A percentile compares a stretch with the other conserved stretches of the same genome.
These are phyloP conservation scores for Eucalyptus regnans DNA, from an alignment of 345 rosid species.

Conservation along the genomic window DNA sequence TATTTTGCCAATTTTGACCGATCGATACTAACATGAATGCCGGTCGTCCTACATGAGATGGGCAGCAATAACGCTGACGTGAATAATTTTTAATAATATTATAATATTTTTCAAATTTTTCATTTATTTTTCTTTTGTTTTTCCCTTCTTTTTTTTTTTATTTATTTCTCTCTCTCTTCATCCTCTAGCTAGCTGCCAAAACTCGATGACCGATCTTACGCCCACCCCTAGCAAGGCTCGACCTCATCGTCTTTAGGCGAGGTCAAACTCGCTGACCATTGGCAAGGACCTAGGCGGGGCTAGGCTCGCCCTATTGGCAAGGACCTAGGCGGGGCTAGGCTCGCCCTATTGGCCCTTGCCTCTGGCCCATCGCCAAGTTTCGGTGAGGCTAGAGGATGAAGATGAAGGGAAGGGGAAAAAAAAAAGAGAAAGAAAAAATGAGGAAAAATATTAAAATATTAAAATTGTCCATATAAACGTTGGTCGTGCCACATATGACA, in stretches of 20 bases:
- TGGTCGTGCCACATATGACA: rapidly evolving
- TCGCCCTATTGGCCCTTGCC: too few species aligned
- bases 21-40: too few species aligned
- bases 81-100: too few species aligned
- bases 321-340: too few species aligned
- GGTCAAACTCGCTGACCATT: rapidly evolving
- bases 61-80: rapidly evolving
- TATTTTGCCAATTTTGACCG: neutral
- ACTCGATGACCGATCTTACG: rapidly evolving
- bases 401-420: neutral
- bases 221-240: too few species aligned
- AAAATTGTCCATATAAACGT: rapidly evolving
- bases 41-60: rapidly evolving
- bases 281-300: neutral
- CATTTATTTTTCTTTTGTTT: too few species aligned
- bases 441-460: too few species aligned
- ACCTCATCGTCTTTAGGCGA: neutral
- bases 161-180: neutral
- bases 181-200: neutral
- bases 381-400: neutral
- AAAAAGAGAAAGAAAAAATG: too few species aligned
- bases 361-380: neutral
- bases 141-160: too few species aligned
- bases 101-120: too few species aligned
- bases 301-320: too few species aligned